A percentile compares a stretch with the other conserved stretches of the same genome.
Evolutionary conservation across 108 stramenopile genomes (phyloP).

Genomic region (Conticribra weissflogii): DNA sequence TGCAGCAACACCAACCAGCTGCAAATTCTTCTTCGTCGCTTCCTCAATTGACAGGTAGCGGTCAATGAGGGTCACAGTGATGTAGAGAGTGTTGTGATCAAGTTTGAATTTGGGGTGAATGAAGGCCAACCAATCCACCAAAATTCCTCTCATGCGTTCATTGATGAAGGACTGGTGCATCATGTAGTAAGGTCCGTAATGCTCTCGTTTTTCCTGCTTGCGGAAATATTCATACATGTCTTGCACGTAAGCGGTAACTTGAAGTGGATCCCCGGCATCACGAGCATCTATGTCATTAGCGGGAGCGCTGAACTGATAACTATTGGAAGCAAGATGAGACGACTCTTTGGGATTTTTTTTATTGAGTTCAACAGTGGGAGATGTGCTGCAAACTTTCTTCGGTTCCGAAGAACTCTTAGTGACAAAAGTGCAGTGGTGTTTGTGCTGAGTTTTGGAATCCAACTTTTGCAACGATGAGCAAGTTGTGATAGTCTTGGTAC

Average conservation of each 20-base stretch:
- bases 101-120: constrained; percentile 90
- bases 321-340: no score
- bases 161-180: constrained; percentile 73
- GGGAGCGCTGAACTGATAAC: constrained; percentile 34
- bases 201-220: constrained; percentile 55
- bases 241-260: constrained; percentile 81
- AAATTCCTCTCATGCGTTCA: constrained; percentile 84
- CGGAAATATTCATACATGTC: constrained; percentile 85
- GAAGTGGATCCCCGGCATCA: constrained; percentile 74
- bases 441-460: no score
- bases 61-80: constrained; percentile 88
- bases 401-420: no score
- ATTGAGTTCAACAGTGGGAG: no score
- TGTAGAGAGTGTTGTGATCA: constrained; percentile 82
- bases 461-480: no score
- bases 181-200: constrained; percentile 79
- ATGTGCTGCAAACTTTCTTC: no score
- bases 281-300: constrained; percentile 81
- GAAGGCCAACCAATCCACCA: constrained; percentile 94
- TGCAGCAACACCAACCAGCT: constrained; percentile 88
- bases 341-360: no score
- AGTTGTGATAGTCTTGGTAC: no score
- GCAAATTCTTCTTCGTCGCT: constrained; percentile 71
- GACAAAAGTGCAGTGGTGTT: no score
- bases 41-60: constrained; percentile 70